Evolutionary conservation across 345 rosid species (phyloP).

Genomic region (Combretum micranthum): DNA sequence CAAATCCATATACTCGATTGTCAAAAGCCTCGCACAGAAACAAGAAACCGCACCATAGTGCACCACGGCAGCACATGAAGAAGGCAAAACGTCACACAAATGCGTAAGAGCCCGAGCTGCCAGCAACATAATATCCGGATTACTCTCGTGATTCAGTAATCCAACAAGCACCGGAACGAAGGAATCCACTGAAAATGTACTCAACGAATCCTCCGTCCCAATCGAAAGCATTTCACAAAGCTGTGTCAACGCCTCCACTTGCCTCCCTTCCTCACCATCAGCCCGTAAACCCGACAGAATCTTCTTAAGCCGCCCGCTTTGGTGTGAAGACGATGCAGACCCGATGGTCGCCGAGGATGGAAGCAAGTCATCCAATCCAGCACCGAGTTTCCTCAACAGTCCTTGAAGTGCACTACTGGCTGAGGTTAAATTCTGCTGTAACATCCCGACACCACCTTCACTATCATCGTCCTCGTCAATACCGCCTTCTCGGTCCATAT

Average conservation of each 20-base stretch:
- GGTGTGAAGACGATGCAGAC: slow-evolving; percentile 83
- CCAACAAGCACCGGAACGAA: slow-evolving; percentile 96
- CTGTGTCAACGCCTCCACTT: slow-evolving; percentile 97
- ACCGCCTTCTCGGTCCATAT: slow-evolving; percentile 47
- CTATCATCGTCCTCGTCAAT: slow-evolving; percentile 85
- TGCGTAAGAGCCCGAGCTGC: slow-evolving; percentile 98
- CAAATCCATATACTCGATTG: slow-evolving; percentile 98
- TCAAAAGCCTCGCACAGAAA: slow-evolving; percentile 85
- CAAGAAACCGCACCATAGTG: slow-evolving; percentile 94
- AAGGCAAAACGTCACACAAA: slow-evolving; percentile 93
- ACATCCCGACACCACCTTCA: slow-evolving; percentile 70
- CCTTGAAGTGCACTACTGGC: slow-evolving; percentile 98
- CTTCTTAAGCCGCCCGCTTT: slow-evolving; percentile 83
- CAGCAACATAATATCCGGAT: slow-evolving; percentile 96
- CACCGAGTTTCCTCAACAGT: slow-evolving; percentile 85
- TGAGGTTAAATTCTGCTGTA: slow-evolving; percentile 83
- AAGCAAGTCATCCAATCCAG: slow-evolving; percentile 87
- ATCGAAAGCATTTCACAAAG: slow-evolving; percentile 93
- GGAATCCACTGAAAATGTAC: slow-evolving; percentile 94
- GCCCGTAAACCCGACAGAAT: slow-evolving; percentile 86
- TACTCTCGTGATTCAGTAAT: slow-evolving; percentile 85
- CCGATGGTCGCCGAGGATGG: slow-evolving; percentile 75
- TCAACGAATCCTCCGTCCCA: slow-evolving; percentile 93
- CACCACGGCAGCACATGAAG: slow-evolving; percentile 97
- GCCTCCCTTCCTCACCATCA: slow-evolving; percentile 96